Evolutionary conservation across 805 yeast species (phyloP), one percentile per base, ranked within the genome.

Genomic region (Ogataea nonfermentans): DNA sequence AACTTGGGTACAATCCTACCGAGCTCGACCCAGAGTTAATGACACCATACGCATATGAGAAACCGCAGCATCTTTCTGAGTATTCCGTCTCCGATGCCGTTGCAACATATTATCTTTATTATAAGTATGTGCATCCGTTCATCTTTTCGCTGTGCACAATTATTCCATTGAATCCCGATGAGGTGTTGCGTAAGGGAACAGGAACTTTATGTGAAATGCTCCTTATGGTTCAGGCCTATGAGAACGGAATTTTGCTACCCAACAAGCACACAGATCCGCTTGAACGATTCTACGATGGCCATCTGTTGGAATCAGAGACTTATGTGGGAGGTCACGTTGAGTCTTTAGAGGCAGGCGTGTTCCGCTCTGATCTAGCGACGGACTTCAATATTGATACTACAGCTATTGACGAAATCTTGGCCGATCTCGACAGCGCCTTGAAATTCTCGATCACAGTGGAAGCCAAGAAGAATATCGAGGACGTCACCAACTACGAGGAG

Each of bases 61-160:
- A 84, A 52, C 99, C 99, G 1, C 98, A 93, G 56, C 66, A 83
- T 3, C 65, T 93, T 36, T 88, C 99, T 0, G 99, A 95, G 59
- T 93, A 93, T 62, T 95, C 99, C 1, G 99, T 93, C 19, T 95
- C 99, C 41, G 99, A 93, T 72, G 99, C 99, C 9, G 99, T 95
- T 27, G 99, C 99, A 4, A 93, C 99, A 0, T 93, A 90, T 59
- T 93, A 93, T 62, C 69, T 93, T 32, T 93, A 90, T 67, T 90
- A 84, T 79, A 93, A 93, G 63, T 95, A 93, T 58, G 96, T 93
- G 37, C 98, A 90, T 62, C 98, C 98, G 2, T 93, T 93, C 66
- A 84, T 93, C 51, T 89, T 93, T 57, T 93, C 99, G 2, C 77
- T 93, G 43, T 90, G 98, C 63, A 89, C 95, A 9, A 95, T 93